Evolutionary conservation across 495 filamentous ascomycete species (phyloP), one percentile per base, ranked within the genome.

Genomic region (Penicillium simplicissimum): DNA sequence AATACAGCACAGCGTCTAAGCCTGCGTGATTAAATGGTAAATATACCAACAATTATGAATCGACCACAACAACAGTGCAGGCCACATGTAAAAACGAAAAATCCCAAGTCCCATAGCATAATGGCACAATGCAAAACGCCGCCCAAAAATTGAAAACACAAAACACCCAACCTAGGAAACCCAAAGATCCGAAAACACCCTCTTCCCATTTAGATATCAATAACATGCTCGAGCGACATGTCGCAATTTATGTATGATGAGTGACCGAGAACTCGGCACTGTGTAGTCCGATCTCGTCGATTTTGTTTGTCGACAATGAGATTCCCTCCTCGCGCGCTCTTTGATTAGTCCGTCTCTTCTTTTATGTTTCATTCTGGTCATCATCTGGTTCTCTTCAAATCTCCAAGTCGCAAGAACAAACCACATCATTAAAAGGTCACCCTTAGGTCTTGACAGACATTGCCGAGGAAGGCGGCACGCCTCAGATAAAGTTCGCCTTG

Each of bases 401-500:
- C 40, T n/a, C 6, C 40, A 19, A 19, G 17, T 42, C 6, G 40
- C n/a, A 38, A n/a, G 4, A 28, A 25, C 11, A n/a, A 10, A 31
- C 13, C 48, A 51, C 25, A 15, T 31, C 7, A 13, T 45, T 17
- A 45, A 45, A 19, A 23, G 17, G 43, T 19, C 21, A 47, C 43
- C 43, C 11, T 1, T 13, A 8, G 19, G 1, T 47, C 43, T 47
- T 14, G 21, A 21, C 43, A 19, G 14, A 52, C 21, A 7, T 33
- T 25, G 23, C 23, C 23, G 17, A 28, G 8, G 15, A 31, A 31
- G 28, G 28, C 28, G 0, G 21, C 45, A 8, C 45, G 5, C 4
- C 38, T 56, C 63, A 66, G n/a, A 69, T 61, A 25, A 66, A 68
- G 0, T 55, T 63, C 21, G 45, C 28, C 51, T 67, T 64, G n/a